phyloP scores from a whole-genome alignment of 345 rosid species.

The Lepidium sativum region DNA sequence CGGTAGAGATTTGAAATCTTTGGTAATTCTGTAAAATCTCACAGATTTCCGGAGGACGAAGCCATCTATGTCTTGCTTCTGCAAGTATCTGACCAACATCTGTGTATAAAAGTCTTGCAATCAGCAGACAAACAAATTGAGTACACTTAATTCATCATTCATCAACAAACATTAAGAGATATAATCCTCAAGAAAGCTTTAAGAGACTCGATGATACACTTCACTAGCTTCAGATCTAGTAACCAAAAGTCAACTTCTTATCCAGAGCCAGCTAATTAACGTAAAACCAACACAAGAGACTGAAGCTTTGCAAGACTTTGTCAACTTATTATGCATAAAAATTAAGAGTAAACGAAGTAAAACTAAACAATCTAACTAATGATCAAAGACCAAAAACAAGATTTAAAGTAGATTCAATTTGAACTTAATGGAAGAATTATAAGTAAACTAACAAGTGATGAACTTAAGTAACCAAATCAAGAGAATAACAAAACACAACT shows the following conservation, averaged over 20 bases:
- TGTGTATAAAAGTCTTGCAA: constrained; percentile 18
- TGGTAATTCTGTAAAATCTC: constrained; percentile 67
- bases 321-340: neutral
- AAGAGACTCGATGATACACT: neutral
- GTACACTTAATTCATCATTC: neutral
- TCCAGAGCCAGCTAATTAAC: neutral
- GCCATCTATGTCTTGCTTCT: constrained; percentile 89
- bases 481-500: neutral
- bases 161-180: neutral
- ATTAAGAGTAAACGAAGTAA: neutral
- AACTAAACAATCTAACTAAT: neutral
- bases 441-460: neutral
- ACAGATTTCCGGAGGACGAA: constrained; percentile 91
- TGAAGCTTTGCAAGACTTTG: neutral
- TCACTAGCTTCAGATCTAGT: neutral
- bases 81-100: constrained; percentile 71
- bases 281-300: neutral
- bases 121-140: neutral
- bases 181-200: neutral
- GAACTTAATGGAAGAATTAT: neutral
- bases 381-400: constrained; percentile 13
- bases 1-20: constrained; percentile 57
- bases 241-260: neutral
- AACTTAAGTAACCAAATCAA: neutral
- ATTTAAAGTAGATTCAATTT: neutral